Conservation (phyloP, 2,329 filamentous ascomycete species). For the Acarospora socialis region DNA sequence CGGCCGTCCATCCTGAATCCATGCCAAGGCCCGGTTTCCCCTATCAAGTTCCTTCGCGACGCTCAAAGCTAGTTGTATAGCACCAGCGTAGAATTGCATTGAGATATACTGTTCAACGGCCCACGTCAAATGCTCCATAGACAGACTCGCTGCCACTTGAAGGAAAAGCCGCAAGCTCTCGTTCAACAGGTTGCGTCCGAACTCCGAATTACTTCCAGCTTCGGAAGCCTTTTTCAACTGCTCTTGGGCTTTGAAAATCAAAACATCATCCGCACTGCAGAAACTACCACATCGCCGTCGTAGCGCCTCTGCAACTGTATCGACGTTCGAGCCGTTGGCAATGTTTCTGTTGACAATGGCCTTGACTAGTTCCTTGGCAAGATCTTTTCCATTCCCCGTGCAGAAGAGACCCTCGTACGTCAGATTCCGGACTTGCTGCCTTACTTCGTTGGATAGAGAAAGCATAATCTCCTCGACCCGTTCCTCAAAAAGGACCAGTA, state of each 20-base stretch:
- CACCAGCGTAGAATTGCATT: conserved; percentile 83
- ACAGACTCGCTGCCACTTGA: conserved; percentile 71
- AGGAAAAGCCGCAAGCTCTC: conserved; percentile 82
- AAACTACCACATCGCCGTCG: conserved; percentile 88
- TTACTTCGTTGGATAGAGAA: conserved; percentile 55
- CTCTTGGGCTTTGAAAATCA: conserved; percentile 97
- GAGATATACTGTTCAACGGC: conserved; percentile 67
- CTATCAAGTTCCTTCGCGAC: conserved; percentile 78
- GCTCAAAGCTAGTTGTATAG: conserved; percentile 70
- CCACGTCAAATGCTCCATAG: conserved; percentile 62
- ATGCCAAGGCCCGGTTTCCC: conserved; percentile 69
- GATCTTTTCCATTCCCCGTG: conserved; percentile 61
- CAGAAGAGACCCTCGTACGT: conserved; percentile 86
- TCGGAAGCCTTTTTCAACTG: conserved; percentile 80
- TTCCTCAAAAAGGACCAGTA: conserved; percentile 88
- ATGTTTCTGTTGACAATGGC: conserved; percentile 98
- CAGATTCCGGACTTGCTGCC: conserved; percentile 56
- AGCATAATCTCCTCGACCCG: conserved; percentile 75
- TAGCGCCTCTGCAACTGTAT: conserved; percentile 91
- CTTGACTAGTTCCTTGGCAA: conserved; percentile 90
- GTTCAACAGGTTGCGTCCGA: conserved; percentile 64
- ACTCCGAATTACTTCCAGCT: conserved; percentile 57
- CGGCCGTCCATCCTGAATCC: conserved; percentile 74
- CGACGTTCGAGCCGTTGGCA: conserved; percentile 88
- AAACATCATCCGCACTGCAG: conserved; percentile 91